phyloP scores from a whole-genome alignment of 306 rosid genomes.

The Alnus rubra region DNA sequence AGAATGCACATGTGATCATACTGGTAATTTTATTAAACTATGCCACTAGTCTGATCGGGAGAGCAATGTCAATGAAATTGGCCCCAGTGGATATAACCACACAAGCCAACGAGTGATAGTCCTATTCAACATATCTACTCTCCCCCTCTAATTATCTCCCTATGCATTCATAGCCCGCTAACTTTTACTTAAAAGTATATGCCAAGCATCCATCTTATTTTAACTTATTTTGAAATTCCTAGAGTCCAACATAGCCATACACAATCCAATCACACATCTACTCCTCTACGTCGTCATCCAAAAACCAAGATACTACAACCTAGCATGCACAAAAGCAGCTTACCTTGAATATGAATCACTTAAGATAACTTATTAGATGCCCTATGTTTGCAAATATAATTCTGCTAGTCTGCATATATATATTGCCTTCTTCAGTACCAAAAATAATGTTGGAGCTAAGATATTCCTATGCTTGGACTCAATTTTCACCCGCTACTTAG shows the following conservation, averaged over 20 bases:
- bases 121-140: background rate
- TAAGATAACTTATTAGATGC: background rate
- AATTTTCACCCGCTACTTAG: background rate
- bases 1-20: background rate
- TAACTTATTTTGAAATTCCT: background rate
- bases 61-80: background rate
- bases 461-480: background rate
- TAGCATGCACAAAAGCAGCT: background rate
- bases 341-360: background rate
- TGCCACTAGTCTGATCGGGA: background rate
- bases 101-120: background rate
- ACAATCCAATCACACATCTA: background rate
- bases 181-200: background rate
- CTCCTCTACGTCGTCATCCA: background rate
- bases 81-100: background rate
- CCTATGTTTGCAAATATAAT: background rate
- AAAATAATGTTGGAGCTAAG: background rate
- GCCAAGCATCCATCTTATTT: slow-evolving; percentile 3
- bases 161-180: background rate
- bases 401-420: background rate
- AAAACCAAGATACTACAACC: background rate
- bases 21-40: too few relatives aligned
- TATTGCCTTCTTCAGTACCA: background rate
- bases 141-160: background rate
- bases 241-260: background rate